These are phyloP conservation scores for Schizochytrium sp. DNA, from an alignment of 108 stramenopile genomes.

Conservation along the genomic window DNA sequence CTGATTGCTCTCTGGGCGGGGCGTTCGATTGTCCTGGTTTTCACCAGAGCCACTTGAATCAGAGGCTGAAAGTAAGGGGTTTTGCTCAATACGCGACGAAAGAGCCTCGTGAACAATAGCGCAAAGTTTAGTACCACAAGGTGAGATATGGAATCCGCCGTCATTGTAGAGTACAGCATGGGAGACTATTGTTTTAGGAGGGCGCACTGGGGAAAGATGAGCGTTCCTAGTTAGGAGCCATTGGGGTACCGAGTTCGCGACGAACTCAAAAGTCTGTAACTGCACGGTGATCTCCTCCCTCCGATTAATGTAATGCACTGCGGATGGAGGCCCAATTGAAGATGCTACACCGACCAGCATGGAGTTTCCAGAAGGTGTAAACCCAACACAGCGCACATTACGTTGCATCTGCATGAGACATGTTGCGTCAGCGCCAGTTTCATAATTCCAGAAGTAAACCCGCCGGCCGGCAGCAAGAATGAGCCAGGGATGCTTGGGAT, in stretches of 20 bases:
- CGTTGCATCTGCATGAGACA: neutral
- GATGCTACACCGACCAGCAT: constrained; percentile 92
- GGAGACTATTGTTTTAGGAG: constrained; percentile 71
- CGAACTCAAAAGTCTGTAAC: constrained; percentile 79
- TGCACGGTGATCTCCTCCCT: constrained; percentile 81
- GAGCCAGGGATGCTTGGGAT: constrained; percentile 86
- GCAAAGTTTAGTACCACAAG: constrained; percentile 81
- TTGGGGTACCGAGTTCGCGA: constrained; percentile 64
- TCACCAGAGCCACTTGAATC: constrained; percentile 80
- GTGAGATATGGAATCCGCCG: constrained; percentile 92
- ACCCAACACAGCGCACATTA: constrained; percentile 90
- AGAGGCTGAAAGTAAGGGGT: constrained; percentile 84
- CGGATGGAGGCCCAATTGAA: constrained; percentile 71
- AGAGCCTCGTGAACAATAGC: constrained; percentile 29
- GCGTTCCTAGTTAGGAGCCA: constrained; percentile 17
- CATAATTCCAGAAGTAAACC: constrained; percentile 92
- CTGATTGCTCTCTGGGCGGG: constrained; percentile 6
- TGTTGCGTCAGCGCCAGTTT: constrained; percentile 68
- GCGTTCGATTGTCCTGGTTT: neutral
- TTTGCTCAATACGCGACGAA: neutral
- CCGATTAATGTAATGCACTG: constrained; percentile 49
- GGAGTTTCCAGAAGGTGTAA: constrained; percentile 83
- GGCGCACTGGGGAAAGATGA: neutral
- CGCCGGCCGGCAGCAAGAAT: constrained; percentile 89
- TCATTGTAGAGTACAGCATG: constrained; percentile 93